Evolutionary conservation across 2,329 filamentous ascomycete genomes (phyloP).

Genomic region (Penicillium sclerotiorum): DNA sequence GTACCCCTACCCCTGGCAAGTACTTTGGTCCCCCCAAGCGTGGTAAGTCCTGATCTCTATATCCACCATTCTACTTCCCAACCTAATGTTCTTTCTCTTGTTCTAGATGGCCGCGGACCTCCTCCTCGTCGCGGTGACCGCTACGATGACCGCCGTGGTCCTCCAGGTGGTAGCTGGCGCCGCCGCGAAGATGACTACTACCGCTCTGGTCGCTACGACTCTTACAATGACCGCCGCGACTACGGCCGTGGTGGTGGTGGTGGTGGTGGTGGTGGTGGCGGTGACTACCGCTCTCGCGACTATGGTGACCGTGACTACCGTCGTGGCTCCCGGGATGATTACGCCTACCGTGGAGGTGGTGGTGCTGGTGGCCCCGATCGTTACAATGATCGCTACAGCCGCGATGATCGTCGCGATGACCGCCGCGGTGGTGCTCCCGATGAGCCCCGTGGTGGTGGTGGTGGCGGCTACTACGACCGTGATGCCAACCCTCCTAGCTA

Average conservation of each 20-base stretch:
- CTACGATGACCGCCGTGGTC: conserved; percentile 58
- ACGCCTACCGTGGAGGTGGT: conserved; percentile 32
- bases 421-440: conserved; percentile 40
- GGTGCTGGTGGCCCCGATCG: conserved; percentile 39
- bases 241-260: conserved; percentile 60
- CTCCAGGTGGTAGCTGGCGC: conserved; percentile 54
- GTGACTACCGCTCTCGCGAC: conserved; percentile 40
- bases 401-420: conserved; percentile 47
- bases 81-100: neutral
- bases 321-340: conserved; percentile 49
- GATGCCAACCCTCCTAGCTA: conserved; percentile 55
- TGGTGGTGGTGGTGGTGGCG: conserved; percentile 45
- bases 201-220: conserved; percentile 48
- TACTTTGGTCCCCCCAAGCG: conserved; percentile 99
- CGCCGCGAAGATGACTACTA: conserved; percentile 49
- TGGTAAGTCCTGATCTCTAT: conserved; percentile 62
- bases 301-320: conserved; percentile 46
- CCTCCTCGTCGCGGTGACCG: conserved; percentile 49
- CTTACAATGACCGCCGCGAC: conserved; percentile 57
- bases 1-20: conserved; percentile 96
- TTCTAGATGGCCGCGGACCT: conserved; percentile 42
- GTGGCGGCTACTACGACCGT: conserved; percentile 55
- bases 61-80: neutral
- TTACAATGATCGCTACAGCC: conserved; percentile 49
- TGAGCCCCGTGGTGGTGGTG: conserved; percentile 27